Evolutionary conservation across 2,329 filamentous ascomycete species (phyloP), one percentile per base, ranked within the genome.

Genomic region (Cyclaneusma minus): DNA sequence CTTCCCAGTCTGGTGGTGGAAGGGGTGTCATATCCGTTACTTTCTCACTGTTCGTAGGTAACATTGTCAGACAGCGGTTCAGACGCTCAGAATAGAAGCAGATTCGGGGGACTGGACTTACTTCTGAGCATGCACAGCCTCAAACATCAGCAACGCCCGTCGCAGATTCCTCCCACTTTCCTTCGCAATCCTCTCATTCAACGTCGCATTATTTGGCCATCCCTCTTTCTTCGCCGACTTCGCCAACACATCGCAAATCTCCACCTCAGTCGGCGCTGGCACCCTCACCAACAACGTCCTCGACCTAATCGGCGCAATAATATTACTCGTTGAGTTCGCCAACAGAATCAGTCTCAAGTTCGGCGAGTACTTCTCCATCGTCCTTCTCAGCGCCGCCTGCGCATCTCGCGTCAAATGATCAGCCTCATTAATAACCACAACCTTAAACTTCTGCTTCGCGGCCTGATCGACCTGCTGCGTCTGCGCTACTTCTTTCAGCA

Each of bases 301-400:
- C 43, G 81, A 91, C 37, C 87, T 70, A 48, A 98, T 98, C 1
- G 89, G 89, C n/a, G 89, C 87, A 51, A 98, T 98, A 43, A 98
- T 98, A 47, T 95, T 95, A 36, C 85, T 85, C 13, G 89, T 98
- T 39, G 81, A 92, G 50, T 95, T 95, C 25, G 89, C 89, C 33
- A 98, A 58, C 33, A 98, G 58, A 25, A 98, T 95, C 40, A 98
- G 55, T 13, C 89, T 68, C 46, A 98, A 46, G 50, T 98, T 98
- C 9, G 87, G 85, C 44, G 81, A 91, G 62, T 98, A 98, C 54
- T 98, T 98, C 57, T 98, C 89, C 89, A 98, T 98, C 0, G 89
- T 98, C 35, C 89, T 65, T 50, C 89, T 71, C 45, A 98, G 58
- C 16, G 91, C 91, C 0, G 91, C 89, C 55, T 98, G 89, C 3